A percentile compares a stretch with the other conserved stretches of the same genome.
phyloP scores from a whole-genome alignment of 1,284 basidiomycete genomes.

The Quambalaria eucalypti region DNA sequence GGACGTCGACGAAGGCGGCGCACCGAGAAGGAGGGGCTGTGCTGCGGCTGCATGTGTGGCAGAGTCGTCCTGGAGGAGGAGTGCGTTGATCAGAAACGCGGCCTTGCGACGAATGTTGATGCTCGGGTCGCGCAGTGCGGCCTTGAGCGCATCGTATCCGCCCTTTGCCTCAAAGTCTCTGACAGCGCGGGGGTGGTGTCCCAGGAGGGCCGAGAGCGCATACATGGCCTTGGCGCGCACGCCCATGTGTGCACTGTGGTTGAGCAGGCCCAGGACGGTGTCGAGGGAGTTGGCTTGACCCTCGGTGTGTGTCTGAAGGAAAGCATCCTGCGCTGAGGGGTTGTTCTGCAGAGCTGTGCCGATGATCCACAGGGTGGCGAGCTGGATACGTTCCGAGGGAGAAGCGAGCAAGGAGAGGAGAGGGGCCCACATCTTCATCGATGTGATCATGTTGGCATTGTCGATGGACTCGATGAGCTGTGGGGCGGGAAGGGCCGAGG shows the following conservation, averaged over 20 bases:
- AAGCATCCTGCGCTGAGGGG: constrained; percentile 67
- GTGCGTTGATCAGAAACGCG: constrained; percentile 70
- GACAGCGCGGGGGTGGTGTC: constrained; percentile 69
- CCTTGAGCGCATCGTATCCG: constrained; percentile 64
- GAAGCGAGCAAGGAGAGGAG: constrained; percentile 62
- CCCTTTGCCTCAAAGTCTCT: constrained; percentile 54
- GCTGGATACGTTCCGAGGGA: constrained; percentile 55
- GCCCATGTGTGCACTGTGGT: constrained; percentile 52
- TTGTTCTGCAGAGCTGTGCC: constrained; percentile 96
- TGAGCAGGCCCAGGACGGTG: constrained; percentile 48
- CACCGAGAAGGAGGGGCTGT: constrained; percentile 47
- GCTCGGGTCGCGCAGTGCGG: constrained; percentile 64
- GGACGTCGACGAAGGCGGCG: constrained; percentile 9
- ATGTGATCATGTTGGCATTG: constrained; percentile 84
- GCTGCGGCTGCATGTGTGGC: constrained; percentile 48
- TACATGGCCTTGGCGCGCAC: constrained; percentile 68
- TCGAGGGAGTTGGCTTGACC: constrained; percentile 54
- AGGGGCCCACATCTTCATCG: constrained; percentile 76
- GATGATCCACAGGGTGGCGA: constrained; percentile 76
- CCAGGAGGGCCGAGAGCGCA: constrained; percentile 70
- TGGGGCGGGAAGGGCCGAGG: neutral
- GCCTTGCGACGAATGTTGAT: constrained; percentile 71
- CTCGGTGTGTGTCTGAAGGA: constrained; percentile 52
- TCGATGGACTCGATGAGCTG: constrained; percentile 87
- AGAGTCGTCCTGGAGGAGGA: constrained; percentile 57